These are phyloP conservation scores for Cucumis variabilis DNA, from an alignment of 331 rosid genomes.

Conservation along the genomic window DNA sequence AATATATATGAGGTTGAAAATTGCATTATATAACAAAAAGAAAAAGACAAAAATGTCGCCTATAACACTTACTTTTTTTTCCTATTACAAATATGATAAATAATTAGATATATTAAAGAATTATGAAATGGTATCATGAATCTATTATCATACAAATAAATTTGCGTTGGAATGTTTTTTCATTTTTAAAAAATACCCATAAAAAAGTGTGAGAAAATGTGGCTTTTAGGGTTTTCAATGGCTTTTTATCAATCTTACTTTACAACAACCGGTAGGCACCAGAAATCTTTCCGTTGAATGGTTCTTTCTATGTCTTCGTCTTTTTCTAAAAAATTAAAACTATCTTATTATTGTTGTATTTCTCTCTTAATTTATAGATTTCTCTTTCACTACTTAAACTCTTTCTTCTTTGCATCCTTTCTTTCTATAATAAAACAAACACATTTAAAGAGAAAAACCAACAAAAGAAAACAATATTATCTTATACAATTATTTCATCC, in stretches of 20 bases:
- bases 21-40: too few species aligned
- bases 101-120: too few species aligned
- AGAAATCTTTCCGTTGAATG: constrained; percentile 28
- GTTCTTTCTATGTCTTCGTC: not conserved
- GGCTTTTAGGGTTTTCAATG: not conserved
- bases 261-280: constrained; percentile 7
- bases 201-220: not conserved
- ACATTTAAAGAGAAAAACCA: not conserved
- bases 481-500: not conserved
- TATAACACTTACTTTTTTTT: too few species aligned
- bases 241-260: constrained; percentile 16
- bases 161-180: too few species aligned
- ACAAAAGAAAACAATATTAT: not conserved
- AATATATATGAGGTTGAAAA: too few species aligned
- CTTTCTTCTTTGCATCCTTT: not conserved
- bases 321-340: too few species aligned
- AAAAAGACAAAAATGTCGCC: too few species aligned
- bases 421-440: not conserved
- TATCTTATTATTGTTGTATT: not conserved
- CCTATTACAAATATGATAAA: too few species aligned
- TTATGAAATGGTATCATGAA: too few species aligned
- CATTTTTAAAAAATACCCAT: too few species aligned
- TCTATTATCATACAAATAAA: too few species aligned
- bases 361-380: too few species aligned
- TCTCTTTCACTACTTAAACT: constrained; percentile 23